phyloP scores from a whole-genome alignment of 768 basidiomycete genomes.

The Kwoniella europaea region DNA sequence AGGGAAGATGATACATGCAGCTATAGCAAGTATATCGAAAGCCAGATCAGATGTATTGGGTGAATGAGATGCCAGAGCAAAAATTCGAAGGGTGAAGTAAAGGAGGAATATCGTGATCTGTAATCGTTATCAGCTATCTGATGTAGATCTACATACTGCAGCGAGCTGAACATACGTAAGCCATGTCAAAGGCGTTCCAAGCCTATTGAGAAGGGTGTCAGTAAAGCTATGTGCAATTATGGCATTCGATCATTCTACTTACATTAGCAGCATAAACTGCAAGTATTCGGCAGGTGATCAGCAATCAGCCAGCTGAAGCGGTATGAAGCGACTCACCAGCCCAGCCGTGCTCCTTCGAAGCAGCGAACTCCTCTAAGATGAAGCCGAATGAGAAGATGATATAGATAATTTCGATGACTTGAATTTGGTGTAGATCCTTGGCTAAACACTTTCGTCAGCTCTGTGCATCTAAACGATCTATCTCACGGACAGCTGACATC shows the following conservation, averaged over 20 bases:
- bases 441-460: slow-evolving; percentile 61
- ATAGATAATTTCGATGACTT: slow-evolving; percentile 73
- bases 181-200: slow-evolving; percentile 83
- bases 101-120: slow-evolving; percentile 63
- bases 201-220: slow-evolving; percentile 62
- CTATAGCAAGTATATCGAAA: slow-evolving; percentile 56
- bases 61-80: slow-evolving; percentile 55
- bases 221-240: background rate
- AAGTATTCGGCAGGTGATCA: slow-evolving; percentile 67
- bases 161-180: slow-evolving; percentile 41
- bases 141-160: background rate
- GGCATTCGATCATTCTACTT: slow-evolving; percentile 26
- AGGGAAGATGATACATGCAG: slow-evolving; percentile 58
- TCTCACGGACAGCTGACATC: too few relatives aligned
- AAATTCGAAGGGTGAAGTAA: slow-evolving; percentile 51
- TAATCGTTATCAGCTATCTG: slow-evolving; percentile 2
- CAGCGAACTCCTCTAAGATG: slow-evolving; percentile 82
- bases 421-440: slow-evolving; percentile 64
- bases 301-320: background rate
- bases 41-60: slow-evolving; percentile 50
- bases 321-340: slow-evolving; percentile 65
- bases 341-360: slow-evolving; percentile 86
- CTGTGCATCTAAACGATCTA: too few relatives aligned
- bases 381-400: slow-evolving; percentile 78
- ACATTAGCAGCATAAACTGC: slow-evolving; percentile 84